These are phyloP conservation scores for Lyophyllum decastes DNA, from an alignment of 768 basidiomycete species.

Conservation along the genomic window DNA sequence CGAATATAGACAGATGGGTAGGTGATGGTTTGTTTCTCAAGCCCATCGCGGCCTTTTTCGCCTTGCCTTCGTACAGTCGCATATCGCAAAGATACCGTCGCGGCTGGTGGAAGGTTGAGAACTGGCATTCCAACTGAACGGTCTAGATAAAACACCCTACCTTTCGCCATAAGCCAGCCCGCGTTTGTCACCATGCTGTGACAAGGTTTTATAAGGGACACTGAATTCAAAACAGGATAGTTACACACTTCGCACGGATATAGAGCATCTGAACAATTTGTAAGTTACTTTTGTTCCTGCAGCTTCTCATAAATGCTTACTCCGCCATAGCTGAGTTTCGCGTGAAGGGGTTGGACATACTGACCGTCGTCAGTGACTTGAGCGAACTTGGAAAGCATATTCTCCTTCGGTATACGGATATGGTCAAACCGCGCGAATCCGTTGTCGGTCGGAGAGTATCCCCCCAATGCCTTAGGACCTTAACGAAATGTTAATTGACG, in stretches of 20 bases:
- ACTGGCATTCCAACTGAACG: not conserved
- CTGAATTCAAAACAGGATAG: not conserved
- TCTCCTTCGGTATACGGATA: slow-evolving; percentile 63
- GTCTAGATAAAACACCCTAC: slow-evolving; percentile 29
- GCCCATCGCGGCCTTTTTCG: slow-evolving; percentile 43
- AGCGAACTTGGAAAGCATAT: slow-evolving; percentile 79
- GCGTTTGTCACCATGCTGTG: slow-evolving; percentile 62
- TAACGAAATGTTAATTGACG: not conserved
- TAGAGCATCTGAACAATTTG: slow-evolving; percentile 59
- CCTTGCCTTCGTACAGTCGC: slow-evolving; percentile 74
- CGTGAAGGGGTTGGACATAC: slow-evolving; percentile 69
- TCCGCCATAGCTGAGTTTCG: slow-evolving; percentile 75
- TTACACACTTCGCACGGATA: slow-evolving; percentile 61
- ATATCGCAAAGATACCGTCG: slow-evolving; percentile 68
- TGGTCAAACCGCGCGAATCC: slow-evolving; percentile 69
- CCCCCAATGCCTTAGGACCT: slow-evolving; percentile 63
- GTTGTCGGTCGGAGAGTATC: slow-evolving; percentile 56
- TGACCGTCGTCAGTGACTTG: slow-evolving; percentile 63
- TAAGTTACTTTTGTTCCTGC: not conserved
- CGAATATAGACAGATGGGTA: slow-evolving; percentile 78
- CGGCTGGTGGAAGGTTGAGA: not conserved
- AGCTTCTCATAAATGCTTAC: slow-evolving; percentile 38
- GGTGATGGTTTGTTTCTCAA: slow-evolving; percentile 67
- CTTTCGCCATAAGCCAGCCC: slow-evolving; percentile 69
- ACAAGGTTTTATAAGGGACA: not conserved